A percentile compares a stretch with the other conserved stretches of the same genome.
Conservation (phyloP, 2,329 filamentous ascomycete genomes). For the Didymella sp. region DNA sequence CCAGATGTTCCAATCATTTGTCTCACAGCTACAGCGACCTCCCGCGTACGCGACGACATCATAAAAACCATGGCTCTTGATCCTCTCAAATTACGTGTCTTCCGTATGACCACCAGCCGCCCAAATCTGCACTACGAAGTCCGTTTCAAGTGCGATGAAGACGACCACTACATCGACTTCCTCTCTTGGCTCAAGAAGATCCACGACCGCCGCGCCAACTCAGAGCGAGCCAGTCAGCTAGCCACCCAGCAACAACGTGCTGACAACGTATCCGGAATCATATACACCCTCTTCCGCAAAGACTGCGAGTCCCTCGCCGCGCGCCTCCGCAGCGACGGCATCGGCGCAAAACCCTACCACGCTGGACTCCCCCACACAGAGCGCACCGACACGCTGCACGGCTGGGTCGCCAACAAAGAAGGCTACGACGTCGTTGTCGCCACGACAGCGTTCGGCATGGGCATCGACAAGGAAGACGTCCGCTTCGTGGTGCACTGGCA, state of each 20-base stretch:
- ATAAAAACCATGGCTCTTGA: conserved; percentile 76
- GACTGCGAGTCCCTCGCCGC: conserved; percentile 76
- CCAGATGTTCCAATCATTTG: conserved; percentile 90
- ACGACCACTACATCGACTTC: conserved; percentile 77
- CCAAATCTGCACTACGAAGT: conserved; percentile 92
- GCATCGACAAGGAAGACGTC: conserved; percentile 94
- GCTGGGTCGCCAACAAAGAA: conserved; percentile 74
- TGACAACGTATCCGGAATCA: conserved; percentile 75
- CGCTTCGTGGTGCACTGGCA: conserved; percentile 96
- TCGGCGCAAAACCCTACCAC: conserved; percentile 77
- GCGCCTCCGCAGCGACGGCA: conserved; percentile 69
- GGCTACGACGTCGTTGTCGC: conserved; percentile 93
- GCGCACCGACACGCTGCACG: conserved; percentile 73
- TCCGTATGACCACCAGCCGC: conserved; percentile 82
- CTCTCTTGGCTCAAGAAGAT: conserved; percentile 77
- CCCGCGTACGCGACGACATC: conserved; percentile 81
- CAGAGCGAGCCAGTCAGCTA: conserved; percentile 65
- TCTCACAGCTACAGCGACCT: conserved; percentile 88
- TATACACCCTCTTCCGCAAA: conserved; percentile 77
- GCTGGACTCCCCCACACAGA: conserved; percentile 69
- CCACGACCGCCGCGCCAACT: conserved; percentile 69
- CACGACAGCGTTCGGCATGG: conserved; percentile 97
- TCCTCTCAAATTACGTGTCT: conserved; percentile 69
- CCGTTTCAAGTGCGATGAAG: conserved; percentile 78
- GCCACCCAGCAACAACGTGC: conserved; percentile 57